A percentile compares a stretch with the other conserved stretches of the same genome.
Conservation (phyloP, 495 filamentous ascomycete species). For the Podospora bellae-mahoneyi region DNA sequence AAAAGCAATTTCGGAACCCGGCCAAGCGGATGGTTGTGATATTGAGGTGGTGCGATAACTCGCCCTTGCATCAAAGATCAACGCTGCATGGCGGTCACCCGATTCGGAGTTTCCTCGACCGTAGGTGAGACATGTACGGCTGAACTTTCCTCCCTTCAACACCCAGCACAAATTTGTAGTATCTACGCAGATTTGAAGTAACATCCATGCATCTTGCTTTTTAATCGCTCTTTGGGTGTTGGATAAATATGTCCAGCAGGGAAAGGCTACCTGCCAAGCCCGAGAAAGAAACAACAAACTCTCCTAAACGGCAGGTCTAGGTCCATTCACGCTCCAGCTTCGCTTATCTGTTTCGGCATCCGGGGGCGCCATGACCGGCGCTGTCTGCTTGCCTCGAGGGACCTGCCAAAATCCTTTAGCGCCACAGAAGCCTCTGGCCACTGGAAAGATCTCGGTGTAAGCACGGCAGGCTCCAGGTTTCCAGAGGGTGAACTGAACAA, state of each 20-base stretch:
- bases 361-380: background rate
- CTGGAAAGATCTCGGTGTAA: background rate
- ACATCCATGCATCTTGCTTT: no score
- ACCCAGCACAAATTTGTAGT: no score
- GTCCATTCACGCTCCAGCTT: background rate
- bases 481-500: background rate
- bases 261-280: background rate
- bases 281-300: background rate
- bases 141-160: no score
- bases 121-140: background rate
- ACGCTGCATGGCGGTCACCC: background rate
- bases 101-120: background rate
- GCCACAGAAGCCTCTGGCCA: background rate
- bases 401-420: background rate
- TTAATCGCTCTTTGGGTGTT: background rate
- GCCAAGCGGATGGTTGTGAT: background rate
- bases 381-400: background rate
- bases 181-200: no score
- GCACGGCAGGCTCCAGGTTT: background rate
- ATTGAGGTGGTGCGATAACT: background rate
- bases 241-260: no score
- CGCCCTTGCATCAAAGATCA: constrained; percentile 8
- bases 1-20: background rate
- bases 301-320: background rate
- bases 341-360: background rate